phyloP scores from a whole-genome alignment of 2,329 filamentous ascomycete genomes.

The Exserohilum turcica region DNA sequence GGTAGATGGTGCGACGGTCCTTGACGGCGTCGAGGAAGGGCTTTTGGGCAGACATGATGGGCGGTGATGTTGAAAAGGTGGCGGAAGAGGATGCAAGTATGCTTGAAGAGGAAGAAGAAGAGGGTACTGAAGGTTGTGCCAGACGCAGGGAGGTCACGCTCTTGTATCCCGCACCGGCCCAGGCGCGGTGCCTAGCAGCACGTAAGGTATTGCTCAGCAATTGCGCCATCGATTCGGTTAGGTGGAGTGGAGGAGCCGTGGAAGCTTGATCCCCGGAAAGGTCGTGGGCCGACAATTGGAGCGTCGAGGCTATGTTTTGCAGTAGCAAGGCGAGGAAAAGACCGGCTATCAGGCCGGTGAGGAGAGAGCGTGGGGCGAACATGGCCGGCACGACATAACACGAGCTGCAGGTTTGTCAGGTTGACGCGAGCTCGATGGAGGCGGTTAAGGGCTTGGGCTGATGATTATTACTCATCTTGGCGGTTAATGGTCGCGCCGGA shows the following conservation, averaged over 20 bases:
- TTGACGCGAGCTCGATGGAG: neutral
- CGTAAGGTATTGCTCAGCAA: conserved; percentile 44
- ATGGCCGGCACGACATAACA: conserved; percentile 24
- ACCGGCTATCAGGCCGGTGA: conserved; percentile 33
- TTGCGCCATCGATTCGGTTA: conserved; percentile 34
- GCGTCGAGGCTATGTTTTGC: conserved; percentile 26
- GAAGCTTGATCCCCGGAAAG: conserved; percentile 7
- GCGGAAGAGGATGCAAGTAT: conserved; percentile 6
- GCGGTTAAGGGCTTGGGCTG: neutral
- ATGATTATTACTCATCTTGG: neutral
- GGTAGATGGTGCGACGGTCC: conserved; percentile 72
- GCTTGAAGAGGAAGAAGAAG: conserved; percentile 10
- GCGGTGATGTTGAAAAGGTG: conserved; percentile 25
- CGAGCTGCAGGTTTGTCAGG: conserved; percentile 6
- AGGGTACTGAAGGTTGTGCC: conserved; percentile 3
- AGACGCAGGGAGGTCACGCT: conserved; percentile 13
- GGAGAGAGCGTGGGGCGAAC: conserved; percentile 24
- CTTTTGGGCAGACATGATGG: conserved; percentile 48
- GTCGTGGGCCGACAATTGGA: conserved; percentile 23
- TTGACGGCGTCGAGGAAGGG: conserved; percentile 68
- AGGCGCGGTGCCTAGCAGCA: conserved; percentile 28
- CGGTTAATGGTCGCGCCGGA: neutral
- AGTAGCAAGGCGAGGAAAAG: conserved; percentile 34
- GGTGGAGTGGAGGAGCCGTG: conserved; percentile 11
- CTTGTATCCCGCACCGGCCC: conserved; percentile 26